Conservation (phyloP, 768 basidiomycete species). For the Mrakia gelida region DNA sequence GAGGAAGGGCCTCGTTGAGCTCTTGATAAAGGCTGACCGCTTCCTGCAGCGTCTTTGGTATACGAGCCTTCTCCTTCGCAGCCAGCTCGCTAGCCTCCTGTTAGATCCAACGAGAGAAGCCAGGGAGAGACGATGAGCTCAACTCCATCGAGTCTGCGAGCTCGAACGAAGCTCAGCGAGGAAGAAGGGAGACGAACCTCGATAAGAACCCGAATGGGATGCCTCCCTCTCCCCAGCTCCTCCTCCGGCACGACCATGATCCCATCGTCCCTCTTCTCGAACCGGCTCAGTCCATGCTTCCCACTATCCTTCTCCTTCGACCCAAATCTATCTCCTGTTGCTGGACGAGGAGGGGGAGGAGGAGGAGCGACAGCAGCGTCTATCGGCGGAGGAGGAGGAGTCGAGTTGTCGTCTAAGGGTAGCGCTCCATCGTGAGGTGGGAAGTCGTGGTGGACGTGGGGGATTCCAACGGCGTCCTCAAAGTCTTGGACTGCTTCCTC, state of each 20-base stretch:
- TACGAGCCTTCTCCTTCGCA: constrained; percentile 1
- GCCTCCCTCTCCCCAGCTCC: background rate
- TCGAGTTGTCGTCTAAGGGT: background rate
- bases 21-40: constrained; percentile 21
- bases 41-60: constrained; percentile 3
- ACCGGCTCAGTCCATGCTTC: background rate
- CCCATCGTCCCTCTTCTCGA: background rate
- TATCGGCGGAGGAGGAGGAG: background rate
- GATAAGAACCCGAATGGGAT: constrained; percentile 22
- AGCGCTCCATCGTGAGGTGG: background rate
- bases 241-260: constrained; percentile 12
- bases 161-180: background rate
- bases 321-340: background rate
- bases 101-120: too few species aligned
- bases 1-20: constrained; percentile 24
- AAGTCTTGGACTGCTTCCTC: constrained; percentile 25
- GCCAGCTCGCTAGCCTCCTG: constrained; percentile 25
- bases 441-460: constrained; percentile 22
- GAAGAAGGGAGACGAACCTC: background rate
- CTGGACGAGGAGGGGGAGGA: background rate
- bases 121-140: background rate
- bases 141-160: background rate
- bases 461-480: constrained; percentile 17
- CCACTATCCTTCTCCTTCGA: background rate
- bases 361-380: background rate